phyloP scores from a whole-genome alignment of 2,329 filamentous ascomycete genomes.

The Chalaropsis thielavioides region DNA sequence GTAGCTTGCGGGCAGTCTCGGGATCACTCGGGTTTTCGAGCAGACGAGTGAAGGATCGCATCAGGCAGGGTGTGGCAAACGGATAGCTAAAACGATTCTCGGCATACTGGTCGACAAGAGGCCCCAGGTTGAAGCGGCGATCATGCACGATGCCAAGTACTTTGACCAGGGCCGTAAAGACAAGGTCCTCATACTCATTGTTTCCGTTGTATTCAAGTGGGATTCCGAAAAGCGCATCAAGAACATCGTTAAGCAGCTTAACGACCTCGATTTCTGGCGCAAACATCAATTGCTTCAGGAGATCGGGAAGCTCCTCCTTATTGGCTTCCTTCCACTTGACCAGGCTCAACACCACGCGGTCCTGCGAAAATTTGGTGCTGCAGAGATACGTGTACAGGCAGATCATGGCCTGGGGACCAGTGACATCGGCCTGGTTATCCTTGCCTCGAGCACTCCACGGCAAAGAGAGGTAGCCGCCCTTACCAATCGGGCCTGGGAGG shows the following conservation, averaged over 20 bases:
- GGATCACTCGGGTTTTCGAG: conserved; percentile 71
- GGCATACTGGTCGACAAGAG: conserved; percentile 82
- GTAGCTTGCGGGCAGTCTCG: conserved; percentile 67
- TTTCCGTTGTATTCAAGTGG: conserved; percentile 82
- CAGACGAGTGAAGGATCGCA: conserved; percentile 73
- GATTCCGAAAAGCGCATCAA: conserved; percentile 82
- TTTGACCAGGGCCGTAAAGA: conserved; percentile 79
- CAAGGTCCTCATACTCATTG: conserved; percentile 80
- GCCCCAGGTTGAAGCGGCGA: conserved; percentile 78
- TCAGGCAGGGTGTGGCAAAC: conserved; percentile 75
- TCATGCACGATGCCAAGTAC: conserved; percentile 91
- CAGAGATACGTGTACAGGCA: conserved; percentile 74
- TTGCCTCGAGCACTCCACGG: conserved; percentile 61
- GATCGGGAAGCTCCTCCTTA: conserved; percentile 53
- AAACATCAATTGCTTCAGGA: conserved; percentile 75
- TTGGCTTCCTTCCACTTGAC: conserved; percentile 72
- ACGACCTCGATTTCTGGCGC: conserved; percentile 96
- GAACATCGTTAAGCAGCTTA: conserved; percentile 76
- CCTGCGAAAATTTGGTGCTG: conserved; percentile 89
- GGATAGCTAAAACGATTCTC: conserved; percentile 84
- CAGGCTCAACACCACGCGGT: conserved; percentile 69
- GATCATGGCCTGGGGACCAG: conserved; percentile 66
- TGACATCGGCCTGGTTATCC: conserved; percentile 58
- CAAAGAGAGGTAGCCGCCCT: conserved; percentile 72
- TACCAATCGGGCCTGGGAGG: conserved; percentile 47